Conservation (phyloP, 2,329 filamentous ascomycete species). For the Pseudogymnoascus sp. region DNA sequence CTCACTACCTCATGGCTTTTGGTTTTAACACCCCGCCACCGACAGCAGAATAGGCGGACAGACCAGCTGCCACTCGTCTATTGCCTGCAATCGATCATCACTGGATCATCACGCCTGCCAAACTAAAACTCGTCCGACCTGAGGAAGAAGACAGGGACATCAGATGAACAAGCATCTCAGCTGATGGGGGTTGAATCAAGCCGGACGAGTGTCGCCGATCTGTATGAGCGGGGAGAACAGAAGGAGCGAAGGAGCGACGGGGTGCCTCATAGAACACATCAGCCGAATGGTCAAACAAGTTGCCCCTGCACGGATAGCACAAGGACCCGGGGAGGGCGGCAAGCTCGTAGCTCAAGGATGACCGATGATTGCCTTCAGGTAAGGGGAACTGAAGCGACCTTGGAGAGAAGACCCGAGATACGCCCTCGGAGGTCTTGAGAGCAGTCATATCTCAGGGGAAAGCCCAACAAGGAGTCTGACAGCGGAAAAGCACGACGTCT, state of each 20-base stretch:
- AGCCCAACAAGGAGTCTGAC: background rate
- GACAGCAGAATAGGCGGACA: background rate
- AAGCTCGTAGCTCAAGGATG: background rate
- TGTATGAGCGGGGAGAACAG: background rate
- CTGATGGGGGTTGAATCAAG: background rate
- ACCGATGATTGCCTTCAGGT: background rate
- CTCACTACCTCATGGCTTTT: background rate
- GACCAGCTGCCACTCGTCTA: background rate
- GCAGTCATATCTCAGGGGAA: background rate
- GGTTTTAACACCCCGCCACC: background rate
- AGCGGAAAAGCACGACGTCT: background rate
- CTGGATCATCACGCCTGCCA: constrained; percentile 7
- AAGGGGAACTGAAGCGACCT: background rate
- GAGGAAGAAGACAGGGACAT: background rate
- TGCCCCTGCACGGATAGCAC: background rate
- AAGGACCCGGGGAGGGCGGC: background rate
- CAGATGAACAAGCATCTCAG: constrained; percentile 6
- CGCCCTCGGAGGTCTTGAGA: background rate
- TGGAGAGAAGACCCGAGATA: background rate
- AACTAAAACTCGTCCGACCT: background rate
- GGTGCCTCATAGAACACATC: constrained; percentile 1
- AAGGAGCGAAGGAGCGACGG: background rate
- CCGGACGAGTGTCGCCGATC: constrained; percentile 2
- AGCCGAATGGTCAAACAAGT: constrained; percentile 7
- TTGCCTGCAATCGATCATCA: background rate